These are phyloP conservation scores for Chlamydomonas asymmetrica DNA, from an alignment of 139 green algal genomes.

Conservation along the genomic window DNA sequence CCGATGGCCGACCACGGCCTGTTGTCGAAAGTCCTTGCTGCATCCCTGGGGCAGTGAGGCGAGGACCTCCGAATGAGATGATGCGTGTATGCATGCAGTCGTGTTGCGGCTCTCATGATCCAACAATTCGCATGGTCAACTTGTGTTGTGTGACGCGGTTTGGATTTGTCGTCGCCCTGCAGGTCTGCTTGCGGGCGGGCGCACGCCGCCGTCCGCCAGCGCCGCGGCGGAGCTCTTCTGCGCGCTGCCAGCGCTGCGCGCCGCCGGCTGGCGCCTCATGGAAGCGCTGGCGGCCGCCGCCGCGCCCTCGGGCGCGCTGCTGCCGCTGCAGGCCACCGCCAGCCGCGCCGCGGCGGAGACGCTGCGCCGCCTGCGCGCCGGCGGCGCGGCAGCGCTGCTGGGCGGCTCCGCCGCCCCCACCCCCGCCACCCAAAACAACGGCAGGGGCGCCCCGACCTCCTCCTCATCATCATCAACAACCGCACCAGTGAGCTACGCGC, in stretches of 20 bases:
- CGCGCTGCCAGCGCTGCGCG: conserved; percentile 36
- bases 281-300: conserved; percentile 14
- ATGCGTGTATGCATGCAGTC: not conserved
- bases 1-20: not conserved
- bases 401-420: not conserved
- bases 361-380: conserved; percentile 31
- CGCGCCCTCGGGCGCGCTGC: conserved; percentile 1
- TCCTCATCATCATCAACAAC: no score
- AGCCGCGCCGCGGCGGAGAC: conserved; percentile 35
- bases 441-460: conserved; percentile 7
- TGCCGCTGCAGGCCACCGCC: conserved; percentile 39
- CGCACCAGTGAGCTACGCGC: no score
- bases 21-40: no score
- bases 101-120: not conserved
- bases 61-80: not conserved
- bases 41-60: no score
- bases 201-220: conserved; percentile 24
- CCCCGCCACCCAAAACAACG: conserved; percentile 8
- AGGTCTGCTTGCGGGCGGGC: conserved; percentile 32
- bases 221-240: conserved; percentile 47
- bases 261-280: conserved; percentile 30
- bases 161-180: not conserved
- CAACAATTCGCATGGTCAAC: not conserved
- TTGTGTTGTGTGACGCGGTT: not conserved
- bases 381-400: not conserved